Evolutionary conservation across 2,329 filamentous ascomycete species (phyloP).

Genomic region (Pezizomycotina sp.): DNA sequence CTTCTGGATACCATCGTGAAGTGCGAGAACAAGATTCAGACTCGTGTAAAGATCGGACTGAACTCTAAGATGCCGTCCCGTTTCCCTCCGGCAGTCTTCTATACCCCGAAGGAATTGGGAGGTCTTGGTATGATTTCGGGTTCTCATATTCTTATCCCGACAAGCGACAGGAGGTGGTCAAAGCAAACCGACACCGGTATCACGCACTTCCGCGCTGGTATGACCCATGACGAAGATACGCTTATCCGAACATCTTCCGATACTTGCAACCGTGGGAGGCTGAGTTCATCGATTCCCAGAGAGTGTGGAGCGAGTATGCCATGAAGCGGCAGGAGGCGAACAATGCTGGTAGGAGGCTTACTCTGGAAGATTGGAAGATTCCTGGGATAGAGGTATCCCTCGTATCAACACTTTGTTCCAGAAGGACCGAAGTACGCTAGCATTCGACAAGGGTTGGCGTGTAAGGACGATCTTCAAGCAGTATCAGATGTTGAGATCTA

Average conservation of each 20-base stretch:
- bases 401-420: constrained; percentile 99
- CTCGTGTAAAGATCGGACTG: constrained; percentile 90
- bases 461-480: constrained; percentile 93
- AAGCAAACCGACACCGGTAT: constrained; percentile 96
- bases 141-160: constrained; percentile 91
- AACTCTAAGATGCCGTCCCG: constrained; percentile 99
- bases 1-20: constrained; percentile 96
- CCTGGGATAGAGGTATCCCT: constrained; percentile 92
- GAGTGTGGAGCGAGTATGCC: constrained; percentile 98
- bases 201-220: constrained; percentile 90
- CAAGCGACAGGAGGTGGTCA: constrained; percentile 94
- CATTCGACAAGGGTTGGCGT: constrained; percentile 97
- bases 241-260: constrained; percentile 95
- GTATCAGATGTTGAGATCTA: constrained; percentile 97
- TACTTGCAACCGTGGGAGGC: constrained; percentile 99
- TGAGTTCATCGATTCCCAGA: constrained; percentile 96
- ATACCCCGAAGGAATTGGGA: constrained; percentile 93
- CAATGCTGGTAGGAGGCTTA: constrained; percentile 87
- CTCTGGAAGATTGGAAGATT: constrained; percentile 93
- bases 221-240: constrained; percentile 96
- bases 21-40: constrained; percentile 98
- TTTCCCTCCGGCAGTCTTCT: constrained; percentile 96
- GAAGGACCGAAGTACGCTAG: constrained; percentile 89
- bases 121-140: constrained; percentile 98
- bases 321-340: constrained; percentile 95